Evolutionary conservation across 2,329 filamentous ascomycete species (phyloP).

Genomic region (Paramyrothecium roridum): DNA sequence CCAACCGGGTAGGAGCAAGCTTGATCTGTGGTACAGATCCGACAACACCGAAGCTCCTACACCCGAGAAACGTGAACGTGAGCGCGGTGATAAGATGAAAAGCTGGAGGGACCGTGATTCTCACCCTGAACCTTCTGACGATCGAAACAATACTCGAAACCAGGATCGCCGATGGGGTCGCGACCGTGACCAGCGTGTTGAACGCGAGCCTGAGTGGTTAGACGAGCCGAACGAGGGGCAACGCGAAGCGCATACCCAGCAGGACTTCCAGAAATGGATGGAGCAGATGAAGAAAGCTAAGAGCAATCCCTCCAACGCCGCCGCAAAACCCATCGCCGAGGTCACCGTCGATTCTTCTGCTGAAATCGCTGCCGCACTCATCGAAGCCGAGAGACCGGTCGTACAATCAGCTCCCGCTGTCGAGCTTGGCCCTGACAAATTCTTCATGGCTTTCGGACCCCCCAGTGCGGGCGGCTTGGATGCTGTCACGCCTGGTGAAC

Average conservation of each 20-base stretch:
- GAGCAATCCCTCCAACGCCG: conserved; percentile 22
- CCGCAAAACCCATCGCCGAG: conserved; percentile 23
- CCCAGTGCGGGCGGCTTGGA: conserved; percentile 33
- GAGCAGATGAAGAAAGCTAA: conserved; percentile 77
- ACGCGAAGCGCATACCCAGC: conserved; percentile 71
- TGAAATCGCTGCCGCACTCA: conserved; percentile 28
- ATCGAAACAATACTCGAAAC: conserved; percentile 52
- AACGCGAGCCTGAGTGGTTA: conserved; percentile 90
- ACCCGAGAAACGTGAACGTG: conserved; percentile 44
- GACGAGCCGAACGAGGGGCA: conserved; percentile 71
- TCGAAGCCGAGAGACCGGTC: conserved; percentile 49
- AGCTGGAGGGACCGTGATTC: conserved; percentile 57
- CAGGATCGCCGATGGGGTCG: conserved; percentile 53
- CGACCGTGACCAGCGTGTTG: conserved; percentile 57
- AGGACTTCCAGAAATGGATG: conserved; percentile 94
- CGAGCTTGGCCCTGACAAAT: conserved; percentile 71
- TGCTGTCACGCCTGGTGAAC: conserved; percentile 52
- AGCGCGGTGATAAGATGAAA: conserved; percentile 56
- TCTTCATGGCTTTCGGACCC: conserved; percentile 61
- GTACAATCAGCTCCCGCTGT: conserved; percentile 59
- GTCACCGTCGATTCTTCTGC: conserved; percentile 7
- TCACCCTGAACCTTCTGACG: conserved; percentile 41
- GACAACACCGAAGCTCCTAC: conserved; percentile 32
- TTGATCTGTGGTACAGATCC: conserved; percentile 74
- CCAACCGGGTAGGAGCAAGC: conserved; percentile 60